A percentile compares a stretch with the other conserved stretches of the same genome.
Evolutionary conservation across 2,329 filamentous ascomycete species (phyloP).

Genomic region (Venturia carpophila): DNA sequence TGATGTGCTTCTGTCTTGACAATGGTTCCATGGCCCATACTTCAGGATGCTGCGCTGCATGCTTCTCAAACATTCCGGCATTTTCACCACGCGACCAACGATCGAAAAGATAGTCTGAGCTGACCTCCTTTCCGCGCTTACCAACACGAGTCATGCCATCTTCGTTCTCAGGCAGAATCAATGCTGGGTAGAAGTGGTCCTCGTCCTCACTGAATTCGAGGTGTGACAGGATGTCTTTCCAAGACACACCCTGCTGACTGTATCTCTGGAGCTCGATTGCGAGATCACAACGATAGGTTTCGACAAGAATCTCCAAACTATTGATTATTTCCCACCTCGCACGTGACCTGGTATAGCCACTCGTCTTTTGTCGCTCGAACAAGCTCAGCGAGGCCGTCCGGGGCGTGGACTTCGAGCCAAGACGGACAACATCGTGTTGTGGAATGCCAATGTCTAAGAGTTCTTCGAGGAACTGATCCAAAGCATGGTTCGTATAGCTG

Average conservation of each 20-base stretch:
- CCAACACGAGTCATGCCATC: conserved; percentile 44
- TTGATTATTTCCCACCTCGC: conserved; percentile 2
- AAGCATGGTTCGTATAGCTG: conserved; percentile 55
- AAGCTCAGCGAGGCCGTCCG: conserved; percentile 45
- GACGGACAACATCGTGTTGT: conserved; percentile 45
- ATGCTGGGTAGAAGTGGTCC: conserved; percentile 47
- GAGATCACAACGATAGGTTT: conserved; percentile 25
- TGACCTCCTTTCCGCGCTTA: conserved; percentile 38
- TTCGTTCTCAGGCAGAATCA: conserved; percentile 41
- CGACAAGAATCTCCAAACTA: conserved; percentile 32
- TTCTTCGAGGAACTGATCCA: conserved; percentile 50
- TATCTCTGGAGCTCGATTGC: conserved; percentile 22
- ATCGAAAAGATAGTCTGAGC: conserved; percentile 43
- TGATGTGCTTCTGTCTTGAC: conserved; percentile 30
- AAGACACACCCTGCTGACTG: conserved; percentile 14
- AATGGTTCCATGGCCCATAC: conserved; percentile 48
- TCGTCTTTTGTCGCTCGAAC: conserved; percentile 30
- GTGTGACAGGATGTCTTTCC: conserved; percentile 34
- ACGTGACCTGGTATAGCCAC: conserved; percentile 26
- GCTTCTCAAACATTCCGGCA: conserved; percentile 37
- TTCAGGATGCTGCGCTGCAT: conserved; percentile 24
- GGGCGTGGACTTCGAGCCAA: conserved; percentile 52
- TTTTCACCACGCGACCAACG: conserved; percentile 45
- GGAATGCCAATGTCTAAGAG: conserved; percentile 52
- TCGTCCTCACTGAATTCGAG: conserved; percentile 48